Percentiles rank a stretch among this genome's conserved stretches.
phyloP scores from a whole-genome alignment of 169 alveolate genomes.

The Perkinsus chesapeaki region DNA sequence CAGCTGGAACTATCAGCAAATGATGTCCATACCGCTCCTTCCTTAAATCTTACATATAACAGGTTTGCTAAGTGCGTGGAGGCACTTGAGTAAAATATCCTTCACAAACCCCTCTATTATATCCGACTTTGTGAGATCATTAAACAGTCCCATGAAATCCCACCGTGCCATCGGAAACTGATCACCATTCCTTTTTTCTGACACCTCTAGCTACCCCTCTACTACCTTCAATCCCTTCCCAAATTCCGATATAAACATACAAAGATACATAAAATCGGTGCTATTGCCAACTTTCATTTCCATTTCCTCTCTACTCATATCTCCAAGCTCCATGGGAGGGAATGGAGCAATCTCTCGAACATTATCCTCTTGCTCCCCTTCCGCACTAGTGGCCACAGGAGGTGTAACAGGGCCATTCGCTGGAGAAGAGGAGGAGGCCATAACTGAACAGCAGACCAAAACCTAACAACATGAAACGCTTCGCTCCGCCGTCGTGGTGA shows the following conservation, averaged over 20 bases:
- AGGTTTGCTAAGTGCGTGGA: not conserved
- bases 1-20: not conserved
- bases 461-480: not conserved
- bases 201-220: not conserved
- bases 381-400: not conserved
- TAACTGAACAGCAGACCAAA: no score
- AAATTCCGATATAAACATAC: not conserved
- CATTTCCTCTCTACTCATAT: not conserved
- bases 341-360: not conserved
- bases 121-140: not conserved
- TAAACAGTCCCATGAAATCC: not conserved
- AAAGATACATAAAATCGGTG: not conserved
- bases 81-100: not conserved
- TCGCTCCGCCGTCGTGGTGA: not conserved
- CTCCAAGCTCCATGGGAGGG: not conserved
- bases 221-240: not conserved
- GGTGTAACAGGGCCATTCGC: not conserved
- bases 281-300: not conserved
- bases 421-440: no score
- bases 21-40: not conserved
- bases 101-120: not conserved
- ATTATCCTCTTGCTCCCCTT: not conserved
- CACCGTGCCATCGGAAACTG: not conserved
- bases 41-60: not conserved
- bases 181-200: not conserved